Evolutionary conservation across 2,329 filamentous ascomycete genomes (phyloP).

Genomic region (Zarea fungicola): DNA sequence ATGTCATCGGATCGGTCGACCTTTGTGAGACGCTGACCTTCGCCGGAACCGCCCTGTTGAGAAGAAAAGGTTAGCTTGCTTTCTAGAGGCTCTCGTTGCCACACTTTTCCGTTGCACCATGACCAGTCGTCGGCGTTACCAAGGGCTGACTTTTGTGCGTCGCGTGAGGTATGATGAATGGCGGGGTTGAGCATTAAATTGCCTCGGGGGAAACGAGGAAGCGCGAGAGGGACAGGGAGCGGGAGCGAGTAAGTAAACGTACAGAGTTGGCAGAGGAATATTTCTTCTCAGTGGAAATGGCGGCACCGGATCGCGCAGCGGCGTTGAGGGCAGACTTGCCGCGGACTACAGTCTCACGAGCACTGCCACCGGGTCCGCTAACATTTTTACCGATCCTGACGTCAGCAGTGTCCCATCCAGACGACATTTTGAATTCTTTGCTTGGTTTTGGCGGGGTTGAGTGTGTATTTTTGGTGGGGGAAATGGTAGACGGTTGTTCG

Average conservation of each 20-base stretch:
- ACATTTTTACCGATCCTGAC: conserved; percentile 93
- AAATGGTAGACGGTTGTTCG: conserved; percentile 6
- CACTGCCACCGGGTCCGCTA: conserved; percentile 57
- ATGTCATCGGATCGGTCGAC: conserved; percentile 97
- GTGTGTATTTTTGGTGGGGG: not conserved
- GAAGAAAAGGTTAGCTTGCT: not conserved
- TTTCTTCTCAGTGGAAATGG: conserved; percentile 92
- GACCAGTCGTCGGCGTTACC: not conserved
- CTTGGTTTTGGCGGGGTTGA: conserved; percentile 17
- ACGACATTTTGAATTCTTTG: conserved; percentile 56
- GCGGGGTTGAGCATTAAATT: conserved; percentile 1
- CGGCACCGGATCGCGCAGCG: conserved; percentile 70
- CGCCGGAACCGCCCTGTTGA: conserved; percentile 33
- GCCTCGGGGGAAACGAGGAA: not conserved
- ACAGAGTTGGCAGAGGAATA: conserved; percentile 70
- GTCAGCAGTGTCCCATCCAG: conserved; percentile 78
- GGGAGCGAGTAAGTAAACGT: too few species aligned
- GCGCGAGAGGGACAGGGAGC: not conserved
- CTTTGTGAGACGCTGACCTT: conserved; percentile 95
- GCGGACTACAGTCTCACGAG: conserved; percentile 83
- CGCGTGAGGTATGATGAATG: too few species aligned
- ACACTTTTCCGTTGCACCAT: not conserved
- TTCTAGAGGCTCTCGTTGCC: not conserved
- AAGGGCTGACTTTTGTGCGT: too few species aligned
- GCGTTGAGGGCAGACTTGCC: conserved; percentile 83